Percentiles rank a stretch among this genome's conserved stretches.
Evolutionary conservation across 1,284 basidiomycete genomes (phyloP).

Genomic region (Ceratobasidium sp.): DNA sequence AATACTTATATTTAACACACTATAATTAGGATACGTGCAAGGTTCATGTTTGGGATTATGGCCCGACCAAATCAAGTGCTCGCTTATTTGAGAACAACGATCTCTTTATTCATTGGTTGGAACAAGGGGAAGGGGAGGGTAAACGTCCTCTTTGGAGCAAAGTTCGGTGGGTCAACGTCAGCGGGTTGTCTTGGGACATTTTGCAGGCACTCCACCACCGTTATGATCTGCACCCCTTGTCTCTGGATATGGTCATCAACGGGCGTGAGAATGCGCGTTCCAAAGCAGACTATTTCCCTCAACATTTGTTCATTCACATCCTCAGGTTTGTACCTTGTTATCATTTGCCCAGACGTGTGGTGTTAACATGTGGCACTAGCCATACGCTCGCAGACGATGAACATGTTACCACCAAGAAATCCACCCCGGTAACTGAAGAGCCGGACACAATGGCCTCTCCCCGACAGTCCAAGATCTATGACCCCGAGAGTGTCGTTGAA

Average conservation of each 20-base stretch:
- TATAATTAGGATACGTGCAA: slow-evolving; percentile 17
- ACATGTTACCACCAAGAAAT: not conserved
- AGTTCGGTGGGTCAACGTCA: slow-evolving; percentile 44
- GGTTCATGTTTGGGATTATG: slow-evolving; percentile 39
- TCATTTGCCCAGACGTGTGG: not conserved
- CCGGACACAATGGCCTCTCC: slow-evolving; percentile 27
- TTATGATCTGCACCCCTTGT: slow-evolving; percentile 67
- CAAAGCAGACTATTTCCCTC: slow-evolving; percentile 70
- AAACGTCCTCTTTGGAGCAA: slow-evolving; percentile 29
- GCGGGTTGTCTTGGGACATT: slow-evolving; percentile 44
- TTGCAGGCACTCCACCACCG: slow-evolving; percentile 28
- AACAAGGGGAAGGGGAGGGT: not conserved
- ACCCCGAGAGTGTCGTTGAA: slow-evolving; percentile 11
- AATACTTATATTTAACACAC: not conserved
- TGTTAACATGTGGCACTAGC: slow-evolving; percentile 6
- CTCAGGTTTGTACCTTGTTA: slow-evolving; percentile 51
- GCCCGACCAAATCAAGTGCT: slow-evolving; percentile 15
- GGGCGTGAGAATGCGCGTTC: slow-evolving; percentile 59
- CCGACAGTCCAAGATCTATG: slow-evolving; percentile 25
- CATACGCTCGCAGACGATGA: slow-evolving; percentile 56
- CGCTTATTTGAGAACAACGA: slow-evolving; percentile 24
- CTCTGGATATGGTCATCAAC: slow-evolving; percentile 71
- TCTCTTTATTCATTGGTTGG: slow-evolving; percentile 14
- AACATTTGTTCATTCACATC: slow-evolving; percentile 71
- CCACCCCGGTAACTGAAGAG: slow-evolving; percentile 7